Percentiles rank a stretch among this genome's conserved stretches.
Conservation (phyloP, 768 basidiomycete genomes). For the Serendipita sp. region DNA sequence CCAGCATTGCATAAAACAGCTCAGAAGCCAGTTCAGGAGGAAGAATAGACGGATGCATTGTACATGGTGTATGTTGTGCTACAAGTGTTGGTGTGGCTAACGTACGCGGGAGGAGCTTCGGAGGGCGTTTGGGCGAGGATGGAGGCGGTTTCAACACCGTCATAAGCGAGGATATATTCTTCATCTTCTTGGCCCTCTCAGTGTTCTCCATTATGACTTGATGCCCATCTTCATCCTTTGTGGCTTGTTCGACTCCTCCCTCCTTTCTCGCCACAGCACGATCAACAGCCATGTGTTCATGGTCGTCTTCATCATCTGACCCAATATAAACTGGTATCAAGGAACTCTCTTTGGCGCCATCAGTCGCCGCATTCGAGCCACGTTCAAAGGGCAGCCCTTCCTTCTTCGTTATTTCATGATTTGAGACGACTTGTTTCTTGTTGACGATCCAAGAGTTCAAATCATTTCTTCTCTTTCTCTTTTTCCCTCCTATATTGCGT, state of each 20-base stretch:
- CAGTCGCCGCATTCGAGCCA: constrained; percentile 10
- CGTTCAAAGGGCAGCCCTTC: not conserved
- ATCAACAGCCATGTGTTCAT: constrained; percentile 6
- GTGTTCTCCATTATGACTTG: no score
- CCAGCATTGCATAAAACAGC: constrained; percentile 58
- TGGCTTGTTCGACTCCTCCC: constrained; percentile 5
- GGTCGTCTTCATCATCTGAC: not conserved
- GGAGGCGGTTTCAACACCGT: constrained; percentile 38
- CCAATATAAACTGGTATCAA: not conserved
- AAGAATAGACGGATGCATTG: constrained; percentile 50
- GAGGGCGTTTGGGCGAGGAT: constrained; percentile 22
- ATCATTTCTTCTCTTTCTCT: constrained; percentile 31
- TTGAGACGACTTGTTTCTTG: not conserved
- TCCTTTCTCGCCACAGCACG: constrained; percentile 5
- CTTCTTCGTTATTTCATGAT: not conserved
- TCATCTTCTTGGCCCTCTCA: constrained; percentile 25
- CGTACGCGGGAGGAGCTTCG: constrained; percentile 41
- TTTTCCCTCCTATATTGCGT: constrained; percentile 22
- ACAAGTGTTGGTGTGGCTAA: constrained; percentile 50
- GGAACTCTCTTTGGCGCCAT: not conserved
- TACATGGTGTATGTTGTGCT: constrained; percentile 56
- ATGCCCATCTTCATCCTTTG: constrained; percentile 10
- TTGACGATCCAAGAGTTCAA: constrained; percentile 35
- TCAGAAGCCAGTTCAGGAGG: constrained; percentile 61
- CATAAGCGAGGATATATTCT: constrained; percentile 27